Percentiles rank a stretch among this genome's conserved stretches.
Evolutionary conservation across 176 grass and related monocot species (phyloP).

Genomic region (Eleusine indica): DNA sequence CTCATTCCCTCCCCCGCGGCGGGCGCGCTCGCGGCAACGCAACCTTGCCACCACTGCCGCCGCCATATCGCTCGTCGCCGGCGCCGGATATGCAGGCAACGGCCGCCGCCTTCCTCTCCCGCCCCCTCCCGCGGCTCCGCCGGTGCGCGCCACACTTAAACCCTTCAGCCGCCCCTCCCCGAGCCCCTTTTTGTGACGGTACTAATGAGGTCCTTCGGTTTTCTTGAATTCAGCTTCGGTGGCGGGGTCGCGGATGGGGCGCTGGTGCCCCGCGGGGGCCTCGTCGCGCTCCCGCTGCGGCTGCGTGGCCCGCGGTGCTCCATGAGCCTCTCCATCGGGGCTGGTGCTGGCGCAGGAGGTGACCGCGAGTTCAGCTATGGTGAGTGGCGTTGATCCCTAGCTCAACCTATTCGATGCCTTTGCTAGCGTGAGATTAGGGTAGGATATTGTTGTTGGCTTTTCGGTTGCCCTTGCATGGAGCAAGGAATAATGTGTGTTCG

Average conservation of each 20-base stretch:
- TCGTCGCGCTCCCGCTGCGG: conserved; percentile 33
- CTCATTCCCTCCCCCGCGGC: conserved; percentile 13
- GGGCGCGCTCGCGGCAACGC: conserved; percentile 13
- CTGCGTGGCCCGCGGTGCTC: conserved; percentile 55
- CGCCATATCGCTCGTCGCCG: neutral
- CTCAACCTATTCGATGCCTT: neutral
- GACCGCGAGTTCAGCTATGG: conserved; percentile 65
- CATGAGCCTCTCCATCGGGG: conserved; percentile 73
- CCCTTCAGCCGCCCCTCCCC: neutral
- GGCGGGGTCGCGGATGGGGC: conserved; percentile 22
- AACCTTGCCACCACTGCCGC: neutral
- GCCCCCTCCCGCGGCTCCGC: conserved; percentile 19
- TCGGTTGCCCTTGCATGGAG: conserved; percentile 29
- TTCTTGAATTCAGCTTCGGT: conserved; percentile 29
- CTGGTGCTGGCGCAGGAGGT: conserved; percentile 44
- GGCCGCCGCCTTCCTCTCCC: conserved; percentile 49
- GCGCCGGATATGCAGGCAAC: conserved; percentile 62
- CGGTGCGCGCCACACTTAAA: conserved; percentile 31
- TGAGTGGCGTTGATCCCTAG: conserved; percentile 27
- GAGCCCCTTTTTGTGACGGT: neutral
- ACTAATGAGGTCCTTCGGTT: conserved; percentile 5
- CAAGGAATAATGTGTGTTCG: conserved; percentile 28
- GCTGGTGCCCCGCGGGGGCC: conserved; percentile 27
- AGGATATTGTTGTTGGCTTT: neutral
- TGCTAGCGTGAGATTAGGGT: neutral